Base-by-base conservation (phyloP, 2,329 filamentous ascomycete genomes). In the Diaporthe sp. region DNA sequence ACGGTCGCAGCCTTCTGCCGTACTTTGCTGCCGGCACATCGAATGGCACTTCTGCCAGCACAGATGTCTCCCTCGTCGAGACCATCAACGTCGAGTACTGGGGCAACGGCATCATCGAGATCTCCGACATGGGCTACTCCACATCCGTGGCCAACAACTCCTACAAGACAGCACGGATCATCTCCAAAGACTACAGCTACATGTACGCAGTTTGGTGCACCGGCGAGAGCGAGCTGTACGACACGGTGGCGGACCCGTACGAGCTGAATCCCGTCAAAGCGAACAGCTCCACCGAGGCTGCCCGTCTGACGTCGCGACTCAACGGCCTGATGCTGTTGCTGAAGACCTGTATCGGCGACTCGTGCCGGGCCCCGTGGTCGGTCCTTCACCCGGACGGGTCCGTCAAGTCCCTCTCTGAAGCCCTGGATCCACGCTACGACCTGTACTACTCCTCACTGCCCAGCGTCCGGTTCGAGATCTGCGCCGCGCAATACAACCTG, bases 131-230 rank as follows among this genome's bases (percentile, higher is more conserved):
- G 68, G 78, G 75, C n/a, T 79, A 78, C 76, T 58, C 42, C 25
- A 56, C 75, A 9, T 30, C 77, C 8, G 70, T 78, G 4, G 56
- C 70, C 3, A 86, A 86, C 74, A 92, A 92, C 76, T 92, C 90
- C 0, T 92, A 92, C 84, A 92, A 92, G 81, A 87, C 85, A 0
- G 77, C 92, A 27, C 86, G 90, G n/a, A 81, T 92, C 8, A 83
- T 90, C 5, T 83, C 86, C 0, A 79, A 86, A 2, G 81, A 83
- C 6, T 93, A 93, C 78, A 90, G 88, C 77, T 79, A 93, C 7
- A 90, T 91, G 75, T 94, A 94, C 78, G 88, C 90, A 0, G 90
- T 93, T 0, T 94, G 92, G 92, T 94, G 92, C 78, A 92, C 83
- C 19, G 90, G 91, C 69, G 91, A 93, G 78, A 88, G 90, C 72